These are phyloP conservation scores for Penicillium sp. DNA, from an alignment of 2,329 filamentous ascomycete genomes.

Conservation along the genomic window DNA sequence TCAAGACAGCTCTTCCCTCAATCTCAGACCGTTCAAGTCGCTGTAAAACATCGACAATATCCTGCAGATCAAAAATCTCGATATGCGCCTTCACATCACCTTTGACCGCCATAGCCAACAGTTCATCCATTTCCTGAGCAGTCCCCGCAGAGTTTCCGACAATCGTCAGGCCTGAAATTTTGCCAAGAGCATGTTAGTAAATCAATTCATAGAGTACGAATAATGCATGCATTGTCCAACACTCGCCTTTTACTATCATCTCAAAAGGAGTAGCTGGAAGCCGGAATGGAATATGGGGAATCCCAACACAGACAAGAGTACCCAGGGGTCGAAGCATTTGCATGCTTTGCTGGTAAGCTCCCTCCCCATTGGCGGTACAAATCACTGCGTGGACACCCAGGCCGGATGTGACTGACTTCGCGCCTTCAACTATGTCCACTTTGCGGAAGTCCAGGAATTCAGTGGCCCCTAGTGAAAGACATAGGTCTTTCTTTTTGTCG, in stretches of 20 bases:
- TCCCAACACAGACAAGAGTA: slow-evolving; percentile 49
- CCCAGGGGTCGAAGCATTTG: slow-evolving; percentile 47
- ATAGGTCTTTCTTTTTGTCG: slow-evolving; percentile 35
- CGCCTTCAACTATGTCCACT: slow-evolving; percentile 41
- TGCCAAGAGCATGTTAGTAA: slow-evolving; percentile 5
- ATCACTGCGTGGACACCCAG: slow-evolving; percentile 50
- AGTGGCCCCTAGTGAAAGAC: slow-evolving; percentile 33
- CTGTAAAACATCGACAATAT: slow-evolving; percentile 37
- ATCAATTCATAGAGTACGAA: slow-evolving; percentile 8
- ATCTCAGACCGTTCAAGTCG: slow-evolving; percentile 38
- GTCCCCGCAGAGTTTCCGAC: slow-evolving; percentile 50
- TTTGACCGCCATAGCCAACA: slow-evolving; percentile 44
- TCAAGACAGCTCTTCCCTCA: slow-evolving; percentile 39
- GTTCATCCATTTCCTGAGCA: slow-evolving; percentile 46
- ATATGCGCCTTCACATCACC: slow-evolving; percentile 43
- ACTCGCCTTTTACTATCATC: slow-evolving; percentile 47
- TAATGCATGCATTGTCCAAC: not conserved
- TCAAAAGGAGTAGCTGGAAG: slow-evolving; percentile 49
- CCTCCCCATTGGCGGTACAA: slow-evolving; percentile 47
- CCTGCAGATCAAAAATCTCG: slow-evolving; percentile 36
- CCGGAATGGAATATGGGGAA: slow-evolving; percentile 45
- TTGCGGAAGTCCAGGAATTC: slow-evolving; percentile 36
- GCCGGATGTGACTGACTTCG: slow-evolving; percentile 41
- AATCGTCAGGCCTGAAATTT: slow-evolving; percentile 40
- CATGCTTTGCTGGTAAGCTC: slow-evolving; percentile 47